Percentiles rank a stretch among this genome's conserved stretches.
These are phyloP conservation scores for Gossypium raimondii DNA, from an alignment of 345 rosid genomes.

Conservation along the genomic window DNA sequence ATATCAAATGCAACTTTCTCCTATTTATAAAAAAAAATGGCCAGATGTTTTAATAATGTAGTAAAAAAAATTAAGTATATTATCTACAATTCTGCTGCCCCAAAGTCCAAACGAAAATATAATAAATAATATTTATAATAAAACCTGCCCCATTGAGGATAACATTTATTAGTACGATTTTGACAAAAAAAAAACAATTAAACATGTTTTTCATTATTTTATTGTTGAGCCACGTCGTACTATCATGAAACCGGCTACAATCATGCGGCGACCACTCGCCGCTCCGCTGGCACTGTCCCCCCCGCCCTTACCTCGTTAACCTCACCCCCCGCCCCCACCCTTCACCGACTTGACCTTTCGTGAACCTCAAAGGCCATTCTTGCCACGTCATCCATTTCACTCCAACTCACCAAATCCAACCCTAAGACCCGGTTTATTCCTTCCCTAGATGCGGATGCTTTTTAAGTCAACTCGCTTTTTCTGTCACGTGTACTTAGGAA, in stretches of 20 bases:
- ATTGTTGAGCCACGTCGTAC: background rate
- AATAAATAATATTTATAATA: conserved; percentile 14
- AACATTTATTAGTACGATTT: background rate
- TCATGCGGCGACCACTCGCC: background rate
- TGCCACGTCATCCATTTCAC: background rate
- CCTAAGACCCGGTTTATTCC: background rate
- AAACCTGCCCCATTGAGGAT: conserved; percentile 27
- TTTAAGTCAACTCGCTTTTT: background rate
- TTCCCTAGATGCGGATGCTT: background rate
- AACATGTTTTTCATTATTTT: background rate
- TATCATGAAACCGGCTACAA: background rate
- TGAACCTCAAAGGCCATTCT: background rate
- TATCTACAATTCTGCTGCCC: too few species aligned
- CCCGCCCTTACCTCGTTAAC: background rate
- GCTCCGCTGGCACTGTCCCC: background rate
- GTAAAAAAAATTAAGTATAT: too few species aligned
- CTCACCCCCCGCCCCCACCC: background rate
- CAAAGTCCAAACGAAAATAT: too few species aligned
- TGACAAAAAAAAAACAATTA: background rate
- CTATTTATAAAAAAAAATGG: too few species aligned
- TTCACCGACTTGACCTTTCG: background rate
- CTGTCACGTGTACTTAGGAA: background rate
- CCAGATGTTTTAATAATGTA: too few species aligned
- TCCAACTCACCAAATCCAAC: background rate
- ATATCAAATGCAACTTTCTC: too few species aligned